Evolutionary conservation across 2,329 filamentous ascomycete genomes (phyloP), one percentile per base, ranked within the genome.

Genomic region (Pseudocercospora fuligena): DNA sequence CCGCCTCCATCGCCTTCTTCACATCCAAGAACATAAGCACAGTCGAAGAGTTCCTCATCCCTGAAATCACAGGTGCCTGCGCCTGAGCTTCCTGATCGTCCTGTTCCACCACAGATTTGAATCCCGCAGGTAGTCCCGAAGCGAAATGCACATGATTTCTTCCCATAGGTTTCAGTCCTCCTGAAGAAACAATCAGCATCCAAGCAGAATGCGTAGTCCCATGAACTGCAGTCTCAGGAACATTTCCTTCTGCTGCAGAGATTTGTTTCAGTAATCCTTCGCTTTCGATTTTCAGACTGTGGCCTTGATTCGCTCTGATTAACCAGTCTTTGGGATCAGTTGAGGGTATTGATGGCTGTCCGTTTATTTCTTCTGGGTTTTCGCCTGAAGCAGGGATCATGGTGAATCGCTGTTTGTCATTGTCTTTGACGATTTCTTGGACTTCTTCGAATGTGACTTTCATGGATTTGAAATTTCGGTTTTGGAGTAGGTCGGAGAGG

Each of bases 291-390:
- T 89, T 88, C 76, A 99, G 92, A 73, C 88, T 93, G 82, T 98
- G 95, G 63, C 95, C 95, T 82, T 98, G 95, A 76, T 96, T 97
- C 29, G 95, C 95, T 74, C 95, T 93, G 80, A 99, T 97, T 33
- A 96, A 85, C 82, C 90, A 97, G 78, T 91, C 85, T 0, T 84
- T 78, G 0, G 92, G 85, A 59, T 90, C 82, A 8, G 78, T 67
- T 11, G 72, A 72, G 14, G 70, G 65, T 2, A 65, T 16, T 19
- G 65, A 23, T 19, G 63, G 36, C 71, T 21, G 72, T 25, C 67
- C 31, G 36, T 74, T 67, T 58, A 66, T 56, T 49, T 62, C 54
- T 27, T 61, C 59, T 1, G 74, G 71, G 29, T 31, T 47, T 14
- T 54, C 14, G 4, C 25, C 25, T 16, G 59, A 9, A 8, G 79